Base-by-base conservation (phyloP, 768 basidiomycete species). In the Obba rivulosa region DNA sequence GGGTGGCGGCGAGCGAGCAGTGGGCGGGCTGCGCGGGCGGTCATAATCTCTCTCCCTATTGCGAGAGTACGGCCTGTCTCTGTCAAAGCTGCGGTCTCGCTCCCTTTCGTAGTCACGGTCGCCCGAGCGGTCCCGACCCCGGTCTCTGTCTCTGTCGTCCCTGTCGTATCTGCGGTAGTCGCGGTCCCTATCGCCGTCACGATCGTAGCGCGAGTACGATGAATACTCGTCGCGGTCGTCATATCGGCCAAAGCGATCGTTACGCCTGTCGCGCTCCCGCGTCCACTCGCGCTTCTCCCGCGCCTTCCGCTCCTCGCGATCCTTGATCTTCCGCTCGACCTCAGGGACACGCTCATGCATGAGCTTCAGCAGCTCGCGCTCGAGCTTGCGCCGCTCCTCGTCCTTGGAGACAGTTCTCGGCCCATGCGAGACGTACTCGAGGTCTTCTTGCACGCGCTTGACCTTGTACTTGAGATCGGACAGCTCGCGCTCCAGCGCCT, bases 291-390 rank as follows among this genome's bases (percentile, higher is more conserved):
- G 71, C 57, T 84, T 84, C 60, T 96, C 91, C 57, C 80, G 72
- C 53, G 86, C 81, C 62, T 77, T 84, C 54, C 82, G 74, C 51
- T 83, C 83, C 41, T 95, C 89, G 39, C 87, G 67, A 13, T 81
- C 82, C 60, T 89, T 81, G 42, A 96, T 81, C 63, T 80, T 82
- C 55, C 83, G 76, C 67, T 98, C 93, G 7, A 99, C 77, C 47
- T 92, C 90, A 0, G 96, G 96, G 4, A 99, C 74, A 40, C 85
- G 79, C 61, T 95, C 92, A 59, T 98, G 93, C 82, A 89, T 80
- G 45, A 99, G 70, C 40, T 75, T 72, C 48, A 95, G 65, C 17
- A 97, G 71, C 57, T 98, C 92, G 37, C 95, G 76, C 67, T 99
- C 96, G 23, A 96, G 73, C 55, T 82, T 78, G 18, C 95, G 70